Evolutionary conservation across 495 filamentous ascomycete species (phyloP), one percentile per base, ranked within the genome.

Genomic region (Aspergillus baeticus): DNA sequence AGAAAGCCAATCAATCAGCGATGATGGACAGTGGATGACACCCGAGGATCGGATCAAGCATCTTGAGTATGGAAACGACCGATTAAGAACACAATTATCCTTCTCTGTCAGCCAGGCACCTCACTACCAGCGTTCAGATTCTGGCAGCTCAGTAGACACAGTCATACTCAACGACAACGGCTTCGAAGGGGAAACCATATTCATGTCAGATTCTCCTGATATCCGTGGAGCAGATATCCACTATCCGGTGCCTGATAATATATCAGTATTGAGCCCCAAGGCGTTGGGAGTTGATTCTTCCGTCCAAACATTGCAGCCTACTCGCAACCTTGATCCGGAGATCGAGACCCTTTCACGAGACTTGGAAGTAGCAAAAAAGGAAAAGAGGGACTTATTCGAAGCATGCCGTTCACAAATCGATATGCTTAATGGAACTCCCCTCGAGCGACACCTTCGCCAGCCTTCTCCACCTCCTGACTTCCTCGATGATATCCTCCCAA

Each of bases 401-500:
- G 69, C 65, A 15, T 79, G 74, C 51, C 74, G 72, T 29, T 63
- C 60, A 23, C 65, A 64, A n/a, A 59, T 73, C 15, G 49, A 62
- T 47, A 54, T 53, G 4, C 70, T 73, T 10, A 61, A 69, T 14
- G 70, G 72, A 17, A 69, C 72, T 20, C 55, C 64, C 11, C 58
- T 76, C 23, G 65, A 69, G 21, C 53, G 56, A n/a, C 63, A 69
- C 8, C 61, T 78, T 37, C 64, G 62, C 18, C 63, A 63, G 21
- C 54, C 65, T 3, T 75, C 74, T 15, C 75, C 73, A 6, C 72
- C 76, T 2, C 59, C 71, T 23, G 66, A 73, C 21, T 77, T 77
- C 50, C 49, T 72, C 13, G 66, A 71, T 11, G 66, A 71, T 7
- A 54, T 77, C 33, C 33, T 75, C 10, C 47, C 57, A 5, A 71